Evolutionary conservation across 176 grass and related monocot species (phyloP), one percentile per base, ranked within the genome.

Genomic region (Guadua angustifolia): DNA sequence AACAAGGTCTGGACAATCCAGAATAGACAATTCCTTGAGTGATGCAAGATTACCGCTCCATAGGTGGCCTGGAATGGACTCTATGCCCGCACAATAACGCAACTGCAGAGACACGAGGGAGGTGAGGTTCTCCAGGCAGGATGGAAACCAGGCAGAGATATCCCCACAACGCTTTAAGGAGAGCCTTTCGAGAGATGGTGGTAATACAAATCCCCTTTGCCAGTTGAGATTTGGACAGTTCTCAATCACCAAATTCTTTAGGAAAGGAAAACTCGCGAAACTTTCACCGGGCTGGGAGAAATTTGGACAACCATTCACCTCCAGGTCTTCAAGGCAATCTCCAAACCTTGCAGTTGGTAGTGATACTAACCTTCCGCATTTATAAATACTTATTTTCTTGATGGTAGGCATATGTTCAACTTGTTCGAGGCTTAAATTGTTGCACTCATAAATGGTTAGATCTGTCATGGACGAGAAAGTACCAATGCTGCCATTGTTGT

Each of bases 1-100:
- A 1, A 33, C 52, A 14, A 82, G 40, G 36, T 47, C 17, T 36
- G 9, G 1, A 61, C 67, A 72, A 4, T 0, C 0, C 0, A 0
- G 0, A 72, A 82, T 60, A 4, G 0, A 0, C 7, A 82, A 47
- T 5, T 32, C 1, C 17, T 35, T 3, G 1, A 43, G 40, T 43
- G 40, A 43, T 9, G 7, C 40, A 1, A 43, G 40, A 43, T 43
- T 43, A 43, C 7, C 7, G 1, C 6, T 43, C 40, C 40, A 43
- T 1, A 43, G 40, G 8, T 43, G 40, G 40, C 40, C 1, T 43
- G 40, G 40, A 9, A 43, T 43, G 40, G 40, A 43, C 40, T 1
- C 40, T 43, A 43, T 1, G 8, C 7, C 0, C 2, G 16, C 3
- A 35, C 68, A 64, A 0, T 0, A 0, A 6, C 0, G 0, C 1